These are phyloP conservation scores for Sugiyamaella novakii DNA, from an alignment of 1,139 yeast genomes.

Conservation along the genomic window DNA sequence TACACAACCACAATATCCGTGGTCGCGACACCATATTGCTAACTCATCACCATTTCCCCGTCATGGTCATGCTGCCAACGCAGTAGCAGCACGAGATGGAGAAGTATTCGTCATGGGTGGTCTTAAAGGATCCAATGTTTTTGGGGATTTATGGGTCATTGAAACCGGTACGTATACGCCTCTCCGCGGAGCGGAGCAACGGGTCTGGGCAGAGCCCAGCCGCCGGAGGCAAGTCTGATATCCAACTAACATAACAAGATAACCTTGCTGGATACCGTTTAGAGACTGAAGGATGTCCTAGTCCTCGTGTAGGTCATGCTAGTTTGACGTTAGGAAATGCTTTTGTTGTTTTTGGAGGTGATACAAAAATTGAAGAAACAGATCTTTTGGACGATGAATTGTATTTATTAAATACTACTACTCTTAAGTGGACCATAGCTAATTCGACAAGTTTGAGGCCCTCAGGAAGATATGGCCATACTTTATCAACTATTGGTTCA, in stretches of 20 bases:
- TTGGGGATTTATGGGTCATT: conserved; percentile 88
- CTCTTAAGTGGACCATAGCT: conserved; percentile 89
- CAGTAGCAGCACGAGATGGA: conserved; percentile 70
- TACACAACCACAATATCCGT: conserved; percentile 54
- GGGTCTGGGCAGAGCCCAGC: conserved; percentile 12
- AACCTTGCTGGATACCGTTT: conserved; percentile 60
- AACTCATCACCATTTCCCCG: conserved; percentile 87
- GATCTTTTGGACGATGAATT: conserved; percentile 85
- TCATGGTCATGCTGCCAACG: conserved; percentile 85
- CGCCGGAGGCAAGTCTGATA: conserved; percentile 2
- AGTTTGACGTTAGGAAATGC: conserved; percentile 93
- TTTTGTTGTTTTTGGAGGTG: conserved; percentile 94
- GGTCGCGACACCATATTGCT: conserved; percentile 70
- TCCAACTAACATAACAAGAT: conserved; percentile 31
- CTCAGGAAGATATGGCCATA: conserved; percentile 91
- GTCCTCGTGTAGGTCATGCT: conserved; percentile 97
- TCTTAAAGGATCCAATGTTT: conserved; percentile 85
- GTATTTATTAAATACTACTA: conserved; percentile 86
- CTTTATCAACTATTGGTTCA: conserved; percentile 68
- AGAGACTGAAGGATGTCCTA: conserved; percentile 74
- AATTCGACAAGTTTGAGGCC: conserved; percentile 82
- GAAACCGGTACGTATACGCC: conserved; percentile 40
- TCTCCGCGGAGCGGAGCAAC: not conserved
- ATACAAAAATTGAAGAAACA: conserved; percentile 78
- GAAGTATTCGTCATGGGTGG: conserved; percentile 95